These are phyloP conservation scores for Silybum marianum DNA, from an alignment of 129 eudicot genomes.

Conservation along the genomic window DNA sequence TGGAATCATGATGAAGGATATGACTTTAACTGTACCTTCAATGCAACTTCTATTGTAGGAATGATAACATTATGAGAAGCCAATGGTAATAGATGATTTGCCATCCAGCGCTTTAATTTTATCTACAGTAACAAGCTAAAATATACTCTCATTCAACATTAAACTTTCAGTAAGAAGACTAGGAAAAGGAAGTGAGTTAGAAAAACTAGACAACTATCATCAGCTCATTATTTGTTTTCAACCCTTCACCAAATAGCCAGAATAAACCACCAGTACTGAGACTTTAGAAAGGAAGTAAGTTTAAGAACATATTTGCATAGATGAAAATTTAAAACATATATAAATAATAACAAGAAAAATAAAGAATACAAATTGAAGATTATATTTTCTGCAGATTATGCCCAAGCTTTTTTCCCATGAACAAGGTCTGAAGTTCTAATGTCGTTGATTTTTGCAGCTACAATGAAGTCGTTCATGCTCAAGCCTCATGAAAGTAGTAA, in stretches of 20 bases:
- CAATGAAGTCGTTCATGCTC: constrained; percentile 92
- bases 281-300: not conserved
- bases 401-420: constrained; percentile 88
- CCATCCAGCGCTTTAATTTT: constrained; percentile 54
- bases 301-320: not conserved
- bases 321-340: not conserved
- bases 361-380: not conserved
- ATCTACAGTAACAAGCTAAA: constrained; percentile 60
- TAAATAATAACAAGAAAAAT: not conserved
- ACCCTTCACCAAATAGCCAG: not conserved
- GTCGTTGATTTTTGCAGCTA: constrained; percentile 88
- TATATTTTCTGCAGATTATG: constrained; percentile 45
- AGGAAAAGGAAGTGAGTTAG: not conserved
- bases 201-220: not conserved
- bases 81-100: constrained; percentile 27
- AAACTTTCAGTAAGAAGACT: constrained; percentile 22
- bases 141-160: constrained; percentile 46
- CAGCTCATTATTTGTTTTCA: not conserved
- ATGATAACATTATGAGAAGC: constrained; percentile 50
- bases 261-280: not conserved
- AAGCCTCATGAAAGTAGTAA: constrained; percentile 64
- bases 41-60: constrained; percentile 84
- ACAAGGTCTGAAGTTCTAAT: constrained; percentile 81
- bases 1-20: not conserved
- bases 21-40: constrained; percentile 49